A percentile compares a stretch with the other conserved stretches of the same genome.
Evolutionary conservation across 441 rosid species (phyloP).

Genomic region (Populus trichocarpa): DNA sequence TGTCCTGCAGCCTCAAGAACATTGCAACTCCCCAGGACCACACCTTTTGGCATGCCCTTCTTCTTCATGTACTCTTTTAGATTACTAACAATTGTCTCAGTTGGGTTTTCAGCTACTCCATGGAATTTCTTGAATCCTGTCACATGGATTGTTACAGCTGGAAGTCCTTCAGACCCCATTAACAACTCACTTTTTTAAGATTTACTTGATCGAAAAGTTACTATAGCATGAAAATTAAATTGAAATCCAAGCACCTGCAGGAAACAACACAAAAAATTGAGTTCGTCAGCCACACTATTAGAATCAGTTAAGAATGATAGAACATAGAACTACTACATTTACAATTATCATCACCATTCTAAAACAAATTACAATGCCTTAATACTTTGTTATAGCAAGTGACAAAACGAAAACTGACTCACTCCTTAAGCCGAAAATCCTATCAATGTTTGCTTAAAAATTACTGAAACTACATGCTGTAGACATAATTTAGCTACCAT

Average conservation of each 20-base stretch:
- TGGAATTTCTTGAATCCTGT: conserved; percentile 96
- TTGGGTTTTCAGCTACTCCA: conserved; percentile 96
- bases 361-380: background rate
- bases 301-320: background rate
- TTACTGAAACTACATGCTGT: background rate
- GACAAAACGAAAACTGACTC: background rate
- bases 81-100: conserved; percentile 69
- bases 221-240: conserved; percentile 24
- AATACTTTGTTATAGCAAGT: background rate
- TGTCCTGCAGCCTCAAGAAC: conserved; percentile 92
- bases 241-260: conserved; percentile 32
- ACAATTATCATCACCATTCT: background rate
- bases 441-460: background rate
- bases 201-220: conserved; percentile 9
- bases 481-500: background rate
- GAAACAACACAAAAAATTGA: conserved; percentile 12
- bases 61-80: conserved; percentile 64
- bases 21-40: conserved; percentile 65
- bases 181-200: conserved; percentile 7
- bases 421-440: background rate
- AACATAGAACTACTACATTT: background rate
- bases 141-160: conserved; percentile 60
- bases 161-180: conserved; percentile 98
- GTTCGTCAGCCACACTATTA: background rate
- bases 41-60: conserved; percentile 65